phyloP scores from a whole-genome alignment of 768 basidiomycete genomes.

The Mycena epipterygia region DNA sequence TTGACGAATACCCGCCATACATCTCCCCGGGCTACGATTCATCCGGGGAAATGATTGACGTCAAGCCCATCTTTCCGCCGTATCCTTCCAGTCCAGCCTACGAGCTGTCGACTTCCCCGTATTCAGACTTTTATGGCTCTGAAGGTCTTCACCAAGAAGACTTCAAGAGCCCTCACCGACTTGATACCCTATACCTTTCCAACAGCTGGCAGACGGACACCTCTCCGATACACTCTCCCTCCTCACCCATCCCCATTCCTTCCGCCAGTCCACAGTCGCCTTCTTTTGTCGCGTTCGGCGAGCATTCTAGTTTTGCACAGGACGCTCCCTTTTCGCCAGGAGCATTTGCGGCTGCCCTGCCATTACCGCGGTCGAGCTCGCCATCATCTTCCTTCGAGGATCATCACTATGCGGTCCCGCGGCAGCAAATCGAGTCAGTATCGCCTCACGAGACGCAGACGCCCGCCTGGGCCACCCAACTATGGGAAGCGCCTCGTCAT shows the following conservation, averaged over 20 bases:
- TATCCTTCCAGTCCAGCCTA: constrained; percentile 21
- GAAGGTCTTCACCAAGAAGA: constrained; percentile 34
- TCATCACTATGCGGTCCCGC: constrained; percentile 49
- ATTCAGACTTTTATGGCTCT: constrained; percentile 45
- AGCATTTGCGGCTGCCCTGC: constrained; percentile 71
- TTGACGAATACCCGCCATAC: constrained; percentile 59
- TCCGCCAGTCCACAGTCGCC: constrained; percentile 58
- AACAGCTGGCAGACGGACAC: constrained; percentile 20
- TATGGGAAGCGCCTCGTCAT: constrained; percentile 65
- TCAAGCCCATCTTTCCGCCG: constrained; percentile 51
- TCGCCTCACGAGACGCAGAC: constrained; percentile 75
- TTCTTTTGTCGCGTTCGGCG: constrained; percentile 64
- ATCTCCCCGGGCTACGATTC: constrained; percentile 25
- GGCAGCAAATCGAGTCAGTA: constrained; percentile 66
- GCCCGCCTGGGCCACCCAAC: constrained; percentile 76
- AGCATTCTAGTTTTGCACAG: constrained; percentile 61
- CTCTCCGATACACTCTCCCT: constrained; percentile 36
- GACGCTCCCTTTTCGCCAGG: constrained; percentile 71
- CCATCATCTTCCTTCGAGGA: constrained; percentile 67
- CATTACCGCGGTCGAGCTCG: constrained; percentile 72
- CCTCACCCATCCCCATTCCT: constrained; percentile 77
- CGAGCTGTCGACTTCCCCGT: constrained; percentile 21
- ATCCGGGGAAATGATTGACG: constrained; percentile 31
- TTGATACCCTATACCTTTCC: constrained; percentile 21
- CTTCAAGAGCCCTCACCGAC: constrained; percentile 33